These are phyloP conservation scores for Colletotrichum sp. DNA, from an alignment of 2,329 filamentous ascomycete genomes.

Conservation along the genomic window DNA sequence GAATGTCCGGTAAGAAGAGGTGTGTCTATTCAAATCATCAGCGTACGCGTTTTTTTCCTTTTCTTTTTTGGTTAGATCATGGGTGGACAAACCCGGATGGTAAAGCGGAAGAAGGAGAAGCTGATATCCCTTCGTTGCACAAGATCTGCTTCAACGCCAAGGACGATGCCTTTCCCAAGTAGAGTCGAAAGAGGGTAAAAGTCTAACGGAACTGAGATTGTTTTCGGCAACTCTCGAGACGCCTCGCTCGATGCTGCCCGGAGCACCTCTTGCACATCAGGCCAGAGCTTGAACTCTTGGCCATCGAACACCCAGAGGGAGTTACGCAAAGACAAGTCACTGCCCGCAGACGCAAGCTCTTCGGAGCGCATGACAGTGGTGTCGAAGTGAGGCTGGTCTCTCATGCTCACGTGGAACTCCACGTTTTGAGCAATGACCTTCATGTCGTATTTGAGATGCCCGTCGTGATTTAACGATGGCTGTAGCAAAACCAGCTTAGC, in stretches of 20 bases:
- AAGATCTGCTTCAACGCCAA: constrained; percentile 90
- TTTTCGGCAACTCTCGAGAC: constrained; percentile 72
- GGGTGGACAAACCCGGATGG: constrained; percentile 86
- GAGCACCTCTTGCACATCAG: constrained; percentile 84
- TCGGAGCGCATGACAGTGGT: constrained; percentile 31
- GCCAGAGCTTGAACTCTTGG: constrained; percentile 84
- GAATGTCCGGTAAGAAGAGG: constrained; percentile 86
- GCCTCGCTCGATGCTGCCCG: constrained; percentile 70
- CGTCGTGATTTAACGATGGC: constrained; percentile 80
- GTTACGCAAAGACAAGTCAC: constrained; percentile 62
- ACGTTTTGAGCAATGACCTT: constrained; percentile 94
- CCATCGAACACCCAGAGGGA: constrained; percentile 97
- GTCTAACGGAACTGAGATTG: constrained; percentile 83
- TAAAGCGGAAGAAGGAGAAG: constrained; percentile 89
- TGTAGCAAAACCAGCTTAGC: constrained; percentile 93
- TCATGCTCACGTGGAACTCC: constrained; percentile 92
- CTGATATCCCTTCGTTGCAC: constrained; percentile 91
- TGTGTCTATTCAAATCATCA: constrained; percentile 68
- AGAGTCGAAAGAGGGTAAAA: constrained; percentile 93
- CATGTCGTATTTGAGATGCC: constrained; percentile 97
- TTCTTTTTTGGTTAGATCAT: constrained; percentile 76
- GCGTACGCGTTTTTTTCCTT: constrained; percentile 65
- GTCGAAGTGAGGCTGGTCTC: constrained; percentile 70
- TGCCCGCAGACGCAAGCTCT: background rate
- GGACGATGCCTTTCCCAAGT: constrained; percentile 85